Percentiles rank a stretch among this genome's conserved stretches.
Evolutionary conservation across 2,329 filamentous ascomycete species (phyloP).

Genomic region (Fusarium verticillioides): DNA sequence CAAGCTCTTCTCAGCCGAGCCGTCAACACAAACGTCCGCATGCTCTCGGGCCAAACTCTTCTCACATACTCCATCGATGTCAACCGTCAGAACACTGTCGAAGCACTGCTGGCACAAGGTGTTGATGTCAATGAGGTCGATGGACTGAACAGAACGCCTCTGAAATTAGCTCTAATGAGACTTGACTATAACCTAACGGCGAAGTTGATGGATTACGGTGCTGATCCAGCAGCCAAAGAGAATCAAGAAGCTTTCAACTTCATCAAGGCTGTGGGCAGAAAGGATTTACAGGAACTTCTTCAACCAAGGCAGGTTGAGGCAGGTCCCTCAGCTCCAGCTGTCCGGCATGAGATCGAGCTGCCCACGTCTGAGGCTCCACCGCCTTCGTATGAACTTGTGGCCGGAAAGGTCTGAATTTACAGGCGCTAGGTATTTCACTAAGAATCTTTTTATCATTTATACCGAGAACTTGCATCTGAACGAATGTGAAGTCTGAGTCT

Average conservation of each 20-base stretch:
- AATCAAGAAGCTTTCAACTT: slow-evolving; percentile 9
- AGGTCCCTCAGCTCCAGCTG: not conserved
- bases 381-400: slow-evolving; percentile 4
- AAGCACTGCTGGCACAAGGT: not conserved
- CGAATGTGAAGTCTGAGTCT: not conserved
- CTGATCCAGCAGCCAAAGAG: not conserved
- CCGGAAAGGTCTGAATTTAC: not conserved
- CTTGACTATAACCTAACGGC: slow-evolving; percentile 11
- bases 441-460: accelerated
- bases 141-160: slow-evolving; percentile 8
- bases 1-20: not conserved
- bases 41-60: slow-evolving; percentile 2
- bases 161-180: not conserved
- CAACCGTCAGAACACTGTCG: not conserved
- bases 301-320: not conserved
- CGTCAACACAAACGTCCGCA: slow-evolving; percentile 1
- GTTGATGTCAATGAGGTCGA: slow-evolving; percentile 3
- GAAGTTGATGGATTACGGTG: not conserved
- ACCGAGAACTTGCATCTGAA: accelerated
- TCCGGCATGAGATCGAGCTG: not conserved
- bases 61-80: slow-evolving; percentile 18
- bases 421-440: accelerated
- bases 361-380: not conserved
- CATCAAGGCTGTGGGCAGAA: not conserved
- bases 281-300: not conserved